Evolutionary conservation across 2,329 filamentous ascomycete genomes (phyloP), one percentile per base, ranked within the genome.

Genomic region (Magnaporthiopsis rhizophila): DNA sequence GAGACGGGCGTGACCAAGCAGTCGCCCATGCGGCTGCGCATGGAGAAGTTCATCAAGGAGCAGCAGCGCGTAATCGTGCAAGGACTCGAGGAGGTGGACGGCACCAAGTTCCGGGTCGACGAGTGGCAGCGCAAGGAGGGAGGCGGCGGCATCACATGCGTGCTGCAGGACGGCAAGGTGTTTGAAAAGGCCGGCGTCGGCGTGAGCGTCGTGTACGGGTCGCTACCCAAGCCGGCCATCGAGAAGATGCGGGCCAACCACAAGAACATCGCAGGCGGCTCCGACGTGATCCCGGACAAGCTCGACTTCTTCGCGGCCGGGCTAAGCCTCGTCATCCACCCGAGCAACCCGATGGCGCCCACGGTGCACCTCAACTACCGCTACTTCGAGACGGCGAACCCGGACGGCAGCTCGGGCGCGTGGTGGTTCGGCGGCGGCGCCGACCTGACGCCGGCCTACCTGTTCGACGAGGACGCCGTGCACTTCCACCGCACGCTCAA

Each of bases 391-490:
- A 99, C 95, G 1, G 90, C 91, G 66, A 90, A 94, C 71, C 85
- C 89, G 11, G 89, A 94, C 70, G 92, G 90, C 58, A 89, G 83
- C 69, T 88, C 83, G 63, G 92, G 94, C 68, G 89, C 92, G 9
- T 99, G 95, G 94, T 99, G 95, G 95, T 99, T 97, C 72, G 95
- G 95, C 68, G 95, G 95, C 62, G 95, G 95, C 65, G 93, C 91
- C 63, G 95, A 99, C 76, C 78, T 99, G 69, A 99, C 95, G 15
- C 95, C 95, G 0, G 87, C 85, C 56, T 99, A 98, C 74, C 85
- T 99, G 38, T 98, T 97, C 77, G 94, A 97, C 70, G 95, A 99
- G 75, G 95, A 99, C 75, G 94, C 91, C 53, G 90, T 96, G 65
- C 94, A 97, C 77, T 99, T 99, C 84, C 95, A 99, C 82, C 87